A percentile compares a stretch with the other conserved stretches of the same genome.
Conservation (phyloP, 129 eudicot species). For the Pittosporum tobira region DNA sequence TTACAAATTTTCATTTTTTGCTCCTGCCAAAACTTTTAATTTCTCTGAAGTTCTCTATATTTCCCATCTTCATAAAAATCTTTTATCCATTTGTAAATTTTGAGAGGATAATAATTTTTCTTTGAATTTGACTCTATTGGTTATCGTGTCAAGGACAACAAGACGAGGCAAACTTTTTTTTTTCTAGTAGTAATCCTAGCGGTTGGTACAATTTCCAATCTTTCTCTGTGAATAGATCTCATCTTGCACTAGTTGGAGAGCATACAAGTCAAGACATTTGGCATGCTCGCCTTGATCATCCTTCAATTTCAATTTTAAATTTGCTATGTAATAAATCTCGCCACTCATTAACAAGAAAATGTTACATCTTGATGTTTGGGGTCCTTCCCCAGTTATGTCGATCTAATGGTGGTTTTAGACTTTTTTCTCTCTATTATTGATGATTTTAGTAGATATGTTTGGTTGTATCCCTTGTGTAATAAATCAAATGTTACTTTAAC, state of each 20-base stretch:
- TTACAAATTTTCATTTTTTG: neutral
- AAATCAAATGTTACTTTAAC: neutral
- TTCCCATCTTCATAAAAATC: neutral
- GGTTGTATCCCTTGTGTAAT: neutral
- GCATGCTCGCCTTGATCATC: neutral
- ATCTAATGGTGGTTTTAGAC: too few species aligned
- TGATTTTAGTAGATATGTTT: neutral
- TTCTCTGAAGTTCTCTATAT: neutral
- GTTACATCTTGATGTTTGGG: neutral
- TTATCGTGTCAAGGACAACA: too few species aligned
- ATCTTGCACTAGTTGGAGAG: neutral
- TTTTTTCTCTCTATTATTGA: neutral
- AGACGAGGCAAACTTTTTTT: too few species aligned
- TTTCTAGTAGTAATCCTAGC: too few species aligned
- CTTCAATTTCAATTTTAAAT: neutral
- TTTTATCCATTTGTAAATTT: neutral
- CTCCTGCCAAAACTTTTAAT: neutral
- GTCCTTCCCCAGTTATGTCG: neutral
- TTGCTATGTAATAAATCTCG: neutral
- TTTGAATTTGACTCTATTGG: neutral
- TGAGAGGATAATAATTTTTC: neutral
- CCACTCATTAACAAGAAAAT: neutral
- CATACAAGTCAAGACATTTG: neutral
- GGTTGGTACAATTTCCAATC: neutral
- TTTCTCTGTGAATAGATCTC: neutral